Conservation (phyloP, 2,329 filamentous ascomycete genomes). For the Coniella lustricola region DNA sequence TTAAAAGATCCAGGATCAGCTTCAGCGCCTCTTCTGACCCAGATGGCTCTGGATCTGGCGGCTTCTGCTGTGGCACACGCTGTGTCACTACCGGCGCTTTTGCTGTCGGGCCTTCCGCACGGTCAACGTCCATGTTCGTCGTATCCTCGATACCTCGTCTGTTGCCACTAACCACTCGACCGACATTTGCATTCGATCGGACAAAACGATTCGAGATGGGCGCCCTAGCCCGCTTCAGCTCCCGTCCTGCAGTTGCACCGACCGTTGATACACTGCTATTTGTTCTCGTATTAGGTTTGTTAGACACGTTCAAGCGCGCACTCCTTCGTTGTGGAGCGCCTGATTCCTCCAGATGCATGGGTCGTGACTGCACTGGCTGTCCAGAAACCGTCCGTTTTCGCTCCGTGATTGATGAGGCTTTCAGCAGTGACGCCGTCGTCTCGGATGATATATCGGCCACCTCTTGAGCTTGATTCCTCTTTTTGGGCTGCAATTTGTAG, state of each 20-base stretch:
- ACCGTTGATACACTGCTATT: slow-evolving; percentile 51
- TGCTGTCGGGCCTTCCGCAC: slow-evolving; percentile 48
- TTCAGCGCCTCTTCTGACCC: slow-evolving; percentile 70
- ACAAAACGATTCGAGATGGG: slow-evolving; percentile 56
- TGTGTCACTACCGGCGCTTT: slow-evolving; percentile 36
- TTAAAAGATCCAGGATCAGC: slow-evolving; percentile 72
- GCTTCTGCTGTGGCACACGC: slow-evolving; percentile 29
- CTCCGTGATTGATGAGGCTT: slow-evolving; percentile 46
- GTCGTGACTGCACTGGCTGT: slow-evolving; percentile 53
- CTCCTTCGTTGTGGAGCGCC: slow-evolving; percentile 61
- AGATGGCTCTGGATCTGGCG: slow-evolving; percentile 44
- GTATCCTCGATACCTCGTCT: slow-evolving; percentile 66
- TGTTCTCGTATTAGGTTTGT: slow-evolving; percentile 59
- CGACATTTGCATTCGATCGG: slow-evolving; percentile 65
- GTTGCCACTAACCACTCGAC: slow-evolving; percentile 84
- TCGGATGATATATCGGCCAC: slow-evolving; percentile 36
- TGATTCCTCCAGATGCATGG: slow-evolving; percentile 51
- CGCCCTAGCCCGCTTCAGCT: slow-evolving; percentile 78
- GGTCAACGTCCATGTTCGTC: slow-evolving; percentile 57
- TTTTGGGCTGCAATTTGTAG: slow-evolving; percentile 43
- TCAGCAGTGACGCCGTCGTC: slow-evolving; percentile 28
- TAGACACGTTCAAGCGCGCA: slow-evolving; percentile 62
- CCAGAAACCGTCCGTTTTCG: slow-evolving; percentile 92
- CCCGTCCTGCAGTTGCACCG: slow-evolving; percentile 57
- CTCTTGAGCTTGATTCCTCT: slow-evolving; percentile 30